A percentile compares a stretch with the other conserved stretches of the same genome.
These are phyloP conservation scores for Neofusicoccum sp. DNA, from an alignment of 2,329 filamentous ascomycete species.

Conservation along the genomic window DNA sequence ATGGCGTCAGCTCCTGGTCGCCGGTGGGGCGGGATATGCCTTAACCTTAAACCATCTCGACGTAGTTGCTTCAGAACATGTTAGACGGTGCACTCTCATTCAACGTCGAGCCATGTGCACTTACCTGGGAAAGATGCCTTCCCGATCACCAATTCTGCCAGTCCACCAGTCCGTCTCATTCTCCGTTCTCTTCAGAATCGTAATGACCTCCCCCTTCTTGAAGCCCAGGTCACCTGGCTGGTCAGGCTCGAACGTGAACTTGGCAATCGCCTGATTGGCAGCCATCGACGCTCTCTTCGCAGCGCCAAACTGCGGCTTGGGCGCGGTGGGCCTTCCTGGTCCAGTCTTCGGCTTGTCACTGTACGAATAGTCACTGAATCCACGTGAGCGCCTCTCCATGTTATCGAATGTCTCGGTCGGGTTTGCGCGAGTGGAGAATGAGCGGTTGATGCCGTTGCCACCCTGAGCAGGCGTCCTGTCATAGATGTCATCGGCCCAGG, in stretches of 20 bases:
- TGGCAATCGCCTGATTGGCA: slow-evolving; percentile 79
- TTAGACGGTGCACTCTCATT: slow-evolving; percentile 3
- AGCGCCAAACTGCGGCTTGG: slow-evolving; percentile 77
- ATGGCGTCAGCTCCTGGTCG: background rate
- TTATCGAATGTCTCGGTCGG: slow-evolving; percentile 52
- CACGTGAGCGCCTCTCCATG: slow-evolving; percentile 36
- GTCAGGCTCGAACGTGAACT: slow-evolving; percentile 93
- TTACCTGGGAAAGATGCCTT: slow-evolving; percentile 89
- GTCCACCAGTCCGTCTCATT: slow-evolving; percentile 98
- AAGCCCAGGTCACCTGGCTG: slow-evolving; percentile 91
- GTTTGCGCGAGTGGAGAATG: slow-evolving; percentile 53
- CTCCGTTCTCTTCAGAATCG: slow-evolving; percentile 89
- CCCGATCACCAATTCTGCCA: slow-evolving; percentile 76
- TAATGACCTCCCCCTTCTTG: slow-evolving; percentile 96
- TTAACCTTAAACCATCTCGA: slow-evolving; percentile 33
- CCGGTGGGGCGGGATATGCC: background rate
- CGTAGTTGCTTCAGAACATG: slow-evolving; percentile 36
- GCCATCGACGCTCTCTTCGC: slow-evolving; percentile 46
- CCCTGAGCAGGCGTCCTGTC: slow-evolving; percentile 51
- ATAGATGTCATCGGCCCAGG: slow-evolving; percentile 75
- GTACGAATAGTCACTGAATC: slow-evolving; percentile 52
- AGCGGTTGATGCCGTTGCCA: slow-evolving; percentile 37
- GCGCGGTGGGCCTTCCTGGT: slow-evolving; percentile 77
- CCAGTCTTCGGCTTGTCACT: slow-evolving; percentile 52
- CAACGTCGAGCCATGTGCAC: slow-evolving; percentile 23